Base-by-base conservation (phyloP, 257 asterid genomes). In the Salvia splendens region DNA sequence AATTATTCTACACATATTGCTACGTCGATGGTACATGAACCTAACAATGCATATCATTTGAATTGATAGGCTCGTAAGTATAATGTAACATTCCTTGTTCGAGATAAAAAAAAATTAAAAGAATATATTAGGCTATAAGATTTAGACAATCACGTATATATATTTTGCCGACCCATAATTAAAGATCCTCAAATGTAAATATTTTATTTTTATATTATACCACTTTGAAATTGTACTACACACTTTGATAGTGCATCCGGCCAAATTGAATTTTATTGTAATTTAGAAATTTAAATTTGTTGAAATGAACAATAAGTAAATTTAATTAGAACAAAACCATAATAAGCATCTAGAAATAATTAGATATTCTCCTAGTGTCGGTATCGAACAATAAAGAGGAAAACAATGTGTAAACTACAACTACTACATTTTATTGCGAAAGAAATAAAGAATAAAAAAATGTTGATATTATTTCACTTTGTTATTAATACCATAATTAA, bases 11-110 rank as follows among this genome's bases (percentile, higher is more conserved):
- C 54, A 64, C 38, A 46, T 56, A 75, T 64, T 11, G 67, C 64
- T 32, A 64, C 15, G 30, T 57, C 50, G 64, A 64, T 64, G 69
- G 53, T 64, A 69, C 69, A 33, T 50, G 45, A 32, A 64, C 76
- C 71, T 64, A 64, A 59, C 24, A 57, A 11, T 69, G 41, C 51
- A 40, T 45, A 41, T 48, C 61, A 67, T 46, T 54, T 30, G 28
- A 61, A 48, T 61, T 68, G 74, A 68, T 46, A 54, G 56, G n/a
- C 30, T 67, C 24, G 53, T 14, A 51, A 56, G 65, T 32, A 42
- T 71, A 30, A 53, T 47, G 4, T 36, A 72, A 28, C 30, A 46
- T 49, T 15, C 14, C 3, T 49, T 49, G 30, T 49, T 49, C 14
- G 55, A 40, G 45, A 7, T 40, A 40, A 49, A 52, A 53, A 24